phyloP scores from a whole-genome alignment of 768 basidiomycete species.

The Lactifluus rugatus region DNA sequence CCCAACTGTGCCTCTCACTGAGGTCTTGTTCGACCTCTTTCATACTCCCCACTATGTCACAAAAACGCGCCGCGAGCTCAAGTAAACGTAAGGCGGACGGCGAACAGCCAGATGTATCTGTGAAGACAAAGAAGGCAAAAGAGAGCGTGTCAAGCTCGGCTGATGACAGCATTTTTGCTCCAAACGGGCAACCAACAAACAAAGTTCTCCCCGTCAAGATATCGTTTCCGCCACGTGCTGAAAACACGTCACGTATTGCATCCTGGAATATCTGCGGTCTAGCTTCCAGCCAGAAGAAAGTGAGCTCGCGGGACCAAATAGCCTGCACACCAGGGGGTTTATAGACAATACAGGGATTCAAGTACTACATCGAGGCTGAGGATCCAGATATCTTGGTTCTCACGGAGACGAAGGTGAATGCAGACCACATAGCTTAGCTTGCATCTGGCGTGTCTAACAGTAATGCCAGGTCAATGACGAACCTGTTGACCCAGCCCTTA shows the following conservation, averaged over 20 bases:
- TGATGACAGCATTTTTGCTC: constrained; percentile 17
- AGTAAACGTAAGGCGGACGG: constrained; percentile 13
- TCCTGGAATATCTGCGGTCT: constrained; percentile 79
- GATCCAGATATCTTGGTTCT: constrained; percentile 77
- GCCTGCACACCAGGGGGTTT: not conserved
- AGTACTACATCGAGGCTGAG: constrained; percentile 73
- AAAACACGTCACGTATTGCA: constrained; percentile 45
- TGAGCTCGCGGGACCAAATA: constrained; percentile 21
- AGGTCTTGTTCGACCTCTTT: not conserved
- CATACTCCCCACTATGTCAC: not conserved
- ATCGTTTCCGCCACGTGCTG: constrained; percentile 39
- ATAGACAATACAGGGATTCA: constrained; percentile 51
- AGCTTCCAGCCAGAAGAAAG: constrained; percentile 71
- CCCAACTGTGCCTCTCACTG: not conserved
- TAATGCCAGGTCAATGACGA: constrained; percentile 54
- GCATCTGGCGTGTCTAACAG: not conserved
- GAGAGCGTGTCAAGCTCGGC: constrained; percentile 1
- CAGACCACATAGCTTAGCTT: not conserved
- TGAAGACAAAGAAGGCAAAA: constrained; percentile 12
- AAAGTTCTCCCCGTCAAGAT: constrained; percentile 59
- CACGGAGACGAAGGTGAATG: constrained; percentile 71
- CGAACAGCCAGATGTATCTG: not conserved
- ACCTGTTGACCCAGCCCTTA: constrained; percentile 50
- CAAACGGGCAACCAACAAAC: constrained; percentile 60
- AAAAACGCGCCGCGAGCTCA: constrained; percentile 9